phyloP scores from a whole-genome alignment of 1,139 yeast genomes.

The Pichia sp. region DNA sequence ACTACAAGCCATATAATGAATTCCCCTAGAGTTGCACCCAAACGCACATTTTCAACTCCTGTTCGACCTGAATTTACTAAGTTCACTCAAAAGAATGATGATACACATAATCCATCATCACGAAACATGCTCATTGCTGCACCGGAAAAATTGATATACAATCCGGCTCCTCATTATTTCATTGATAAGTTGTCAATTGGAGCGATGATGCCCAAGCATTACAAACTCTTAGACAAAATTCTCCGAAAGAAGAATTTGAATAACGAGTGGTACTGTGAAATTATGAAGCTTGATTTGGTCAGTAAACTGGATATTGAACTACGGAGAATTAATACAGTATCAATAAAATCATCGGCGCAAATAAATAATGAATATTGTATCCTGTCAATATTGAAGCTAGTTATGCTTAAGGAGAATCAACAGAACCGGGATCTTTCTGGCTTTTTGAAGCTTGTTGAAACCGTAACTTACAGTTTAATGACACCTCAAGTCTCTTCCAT shows the following conservation, averaged over 20 bases:
- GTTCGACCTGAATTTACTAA: neutral
- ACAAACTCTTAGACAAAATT: conserved; percentile 40
- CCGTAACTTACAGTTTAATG: conserved; percentile 34
- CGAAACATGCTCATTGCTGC: neutral
- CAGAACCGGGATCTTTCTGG: conserved; percentile 34
- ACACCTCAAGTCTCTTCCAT: conserved; percentile 68
- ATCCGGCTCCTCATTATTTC: conserved; percentile 38
- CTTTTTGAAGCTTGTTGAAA: conserved; percentile 28
- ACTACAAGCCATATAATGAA: no score
- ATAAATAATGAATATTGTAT: conserved; percentile 44
- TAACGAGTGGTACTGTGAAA: conserved; percentile 41
- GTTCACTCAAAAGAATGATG: neutral
- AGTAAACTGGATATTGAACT: conserved; percentile 29
- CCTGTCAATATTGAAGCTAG: conserved; percentile 39
- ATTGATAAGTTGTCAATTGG: conserved; percentile 35
- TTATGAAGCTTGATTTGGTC: conserved; percentile 41
- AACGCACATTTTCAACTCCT: neutral
- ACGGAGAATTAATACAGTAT: conserved; percentile 13
- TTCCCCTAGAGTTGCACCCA: neutral
- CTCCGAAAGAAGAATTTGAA: conserved; percentile 37
- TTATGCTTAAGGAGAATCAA: conserved; percentile 41
- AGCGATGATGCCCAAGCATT: conserved; percentile 35
- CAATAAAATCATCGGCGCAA: conserved; percentile 34
- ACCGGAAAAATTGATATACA: neutral
- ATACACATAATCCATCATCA: neutral